Evolutionary conservation across 2,329 filamentous ascomycete species (phyloP).

Genomic region (Nemania serpens): DNA sequence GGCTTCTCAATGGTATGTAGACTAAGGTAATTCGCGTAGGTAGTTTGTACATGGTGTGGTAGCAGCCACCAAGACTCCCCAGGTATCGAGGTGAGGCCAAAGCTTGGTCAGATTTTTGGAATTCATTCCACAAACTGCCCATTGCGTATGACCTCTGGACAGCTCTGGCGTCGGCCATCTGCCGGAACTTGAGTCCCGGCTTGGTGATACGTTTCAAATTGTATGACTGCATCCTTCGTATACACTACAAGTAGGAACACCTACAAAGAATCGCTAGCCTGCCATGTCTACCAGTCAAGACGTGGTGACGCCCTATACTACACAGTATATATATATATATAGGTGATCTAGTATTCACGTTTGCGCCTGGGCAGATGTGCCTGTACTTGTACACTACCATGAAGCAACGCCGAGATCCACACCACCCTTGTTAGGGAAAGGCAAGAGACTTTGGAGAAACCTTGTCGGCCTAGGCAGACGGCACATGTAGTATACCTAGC

Average conservation of each 20-base stretch:
- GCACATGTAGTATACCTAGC: conserved; percentile 7
- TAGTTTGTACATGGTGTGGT: not conserved
- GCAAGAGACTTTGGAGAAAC: conserved; percentile 26
- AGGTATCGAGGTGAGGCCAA: not conserved
- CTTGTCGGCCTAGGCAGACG: conserved; percentile 20
- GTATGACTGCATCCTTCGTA: conserved; percentile 32
- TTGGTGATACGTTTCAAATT: conserved; percentile 31
- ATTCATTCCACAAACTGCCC: conserved; percentile 14
- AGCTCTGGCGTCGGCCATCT: conserved; percentile 22
- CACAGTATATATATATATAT: conserved; percentile 30
- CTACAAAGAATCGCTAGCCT: conserved; percentile 21
- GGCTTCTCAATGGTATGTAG: too few species aligned
- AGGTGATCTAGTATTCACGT: conserved; percentile 11
- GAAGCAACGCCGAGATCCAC: conserved; percentile 16
- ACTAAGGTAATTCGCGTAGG: too few species aligned
- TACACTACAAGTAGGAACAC: conserved; percentile 22
- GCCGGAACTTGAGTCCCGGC: conserved; percentile 28
- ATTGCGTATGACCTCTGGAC: conserved; percentile 11
- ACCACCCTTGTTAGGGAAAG: not conserved
- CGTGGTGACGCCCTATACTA: conserved; percentile 22
- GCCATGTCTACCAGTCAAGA: conserved; percentile 14
- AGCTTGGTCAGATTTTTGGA: conserved; percentile 13
- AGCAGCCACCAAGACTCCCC: conserved; percentile 21
- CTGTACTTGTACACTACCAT: conserved; percentile 11
- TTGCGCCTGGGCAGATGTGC: conserved; percentile 3